These are phyloP conservation scores for Emydomyces testavorans DNA, from an alignment of 2,329 filamentous ascomycete species.

Conservation along the genomic window DNA sequence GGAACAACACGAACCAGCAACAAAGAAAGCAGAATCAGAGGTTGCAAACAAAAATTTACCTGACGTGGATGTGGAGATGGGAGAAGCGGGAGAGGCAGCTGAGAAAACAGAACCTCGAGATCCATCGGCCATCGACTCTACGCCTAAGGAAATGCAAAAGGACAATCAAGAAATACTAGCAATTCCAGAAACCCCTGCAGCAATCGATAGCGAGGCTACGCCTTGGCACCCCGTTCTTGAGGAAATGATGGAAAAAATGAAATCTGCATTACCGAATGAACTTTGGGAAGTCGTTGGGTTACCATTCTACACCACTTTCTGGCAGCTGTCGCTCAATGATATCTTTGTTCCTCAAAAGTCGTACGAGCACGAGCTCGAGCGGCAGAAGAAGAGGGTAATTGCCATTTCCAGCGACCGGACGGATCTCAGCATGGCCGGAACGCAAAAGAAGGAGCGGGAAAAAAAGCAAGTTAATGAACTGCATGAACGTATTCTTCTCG, in stretches of 20 bases:
- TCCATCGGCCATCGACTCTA: conserved; percentile 10
- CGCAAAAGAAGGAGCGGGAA: conserved; percentile 56
- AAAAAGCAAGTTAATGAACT: conserved; percentile 58
- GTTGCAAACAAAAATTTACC: conserved; percentile 17
- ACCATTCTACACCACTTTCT: conserved; percentile 82
- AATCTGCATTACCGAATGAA: conserved; percentile 48
- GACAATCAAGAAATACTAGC: conserved; percentile 13
- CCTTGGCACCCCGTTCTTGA: conserved; percentile 60
- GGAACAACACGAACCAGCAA: conserved; percentile 20
- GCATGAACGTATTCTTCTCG: conserved; percentile 57
- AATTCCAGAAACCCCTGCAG: conserved; percentile 20
- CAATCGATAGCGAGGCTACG: conserved; percentile 31
- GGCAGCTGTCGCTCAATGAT: conserved; percentile 77
- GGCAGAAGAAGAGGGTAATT: conserved; percentile 55
- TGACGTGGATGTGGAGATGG: conserved; percentile 24
- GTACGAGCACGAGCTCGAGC: conserved; percentile 64
- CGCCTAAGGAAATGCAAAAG: conserved; percentile 10
- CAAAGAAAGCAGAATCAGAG: conserved; percentile 22
- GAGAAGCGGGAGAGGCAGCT: conserved; percentile 22
- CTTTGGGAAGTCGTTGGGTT: conserved; percentile 61
- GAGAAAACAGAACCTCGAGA: conserved; percentile 16
- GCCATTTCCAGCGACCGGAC: conserved; percentile 59
- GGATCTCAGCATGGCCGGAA: conserved; percentile 57
- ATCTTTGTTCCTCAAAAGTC: conserved; percentile 62
- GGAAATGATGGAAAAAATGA: conserved; percentile 59